Base-by-base conservation (phyloP, 805 yeast genomes). In the Yamadazyma philogaea region DNA sequence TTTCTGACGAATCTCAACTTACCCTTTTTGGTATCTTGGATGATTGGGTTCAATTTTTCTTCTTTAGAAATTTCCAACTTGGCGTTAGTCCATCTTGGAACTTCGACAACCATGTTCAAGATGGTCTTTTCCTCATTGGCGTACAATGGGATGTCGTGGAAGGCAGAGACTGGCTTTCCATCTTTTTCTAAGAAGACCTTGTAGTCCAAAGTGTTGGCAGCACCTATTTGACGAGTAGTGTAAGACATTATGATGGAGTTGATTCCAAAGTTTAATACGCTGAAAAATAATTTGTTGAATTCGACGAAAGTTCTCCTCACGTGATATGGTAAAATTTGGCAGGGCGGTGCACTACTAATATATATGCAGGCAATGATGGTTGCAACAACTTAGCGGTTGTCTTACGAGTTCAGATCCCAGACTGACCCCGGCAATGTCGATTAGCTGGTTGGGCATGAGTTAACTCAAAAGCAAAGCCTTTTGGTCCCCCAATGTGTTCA, bases 71-170 rank as follows among this genome's bases (percentile, higher is more conserved):
- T 89, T 70, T 93, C 99, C 66, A 90, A 77, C 76, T 93, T 93
- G 52, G 97, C 98, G 65, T 93, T 93, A 61, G 96, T 79, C 97
- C 97, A 91, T 70, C 98, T 85, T 63, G 99, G 99, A 53, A 93
- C 89, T 72, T 93, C 99, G 50, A 93, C 97, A 57, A 93, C 77
- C 86, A 87, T 84, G 53, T 77, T 75, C 14, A 63, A 63, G 56
- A 90, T 78, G 59, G 90, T 82, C 74, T 87, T 85, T 62, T 87
- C 90, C 65, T 88, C 87, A 70, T 91, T 93, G 57, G 98, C 97
- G 60, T 83, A 90, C 65, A 93, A 78, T 40, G 75, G 75, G 42
- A 70, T 66, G 54, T 70, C 75, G 63, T 93, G 99, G 87, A 91
- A 89, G 42, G 98, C 87, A 50, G 97, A 90, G 50, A 93, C 81